Evolutionary conservation across 2,329 filamentous ascomycete genomes (phyloP).

Genomic region (Xenosphaeropsis pyriputrescens): DNA sequence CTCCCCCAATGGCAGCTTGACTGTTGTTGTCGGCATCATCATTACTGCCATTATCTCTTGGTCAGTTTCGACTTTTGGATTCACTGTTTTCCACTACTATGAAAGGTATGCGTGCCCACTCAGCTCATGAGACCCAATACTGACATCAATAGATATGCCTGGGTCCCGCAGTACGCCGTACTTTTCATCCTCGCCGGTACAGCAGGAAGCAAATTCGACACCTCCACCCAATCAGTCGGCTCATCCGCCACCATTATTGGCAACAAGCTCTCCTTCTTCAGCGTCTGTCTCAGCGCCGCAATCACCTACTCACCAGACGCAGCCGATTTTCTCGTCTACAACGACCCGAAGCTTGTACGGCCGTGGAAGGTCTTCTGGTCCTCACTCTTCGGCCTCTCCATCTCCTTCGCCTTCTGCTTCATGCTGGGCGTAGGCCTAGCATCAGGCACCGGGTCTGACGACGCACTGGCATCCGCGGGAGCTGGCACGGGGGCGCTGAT

Average conservation of each 20-base stretch:
- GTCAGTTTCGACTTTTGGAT: constrained; percentile 50
- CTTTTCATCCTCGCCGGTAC: constrained; percentile 44
- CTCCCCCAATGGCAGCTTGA: constrained; percentile 35
- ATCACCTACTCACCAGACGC: constrained; percentile 45
- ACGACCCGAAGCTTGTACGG: constrained; percentile 26
- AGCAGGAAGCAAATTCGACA: constrained; percentile 42
- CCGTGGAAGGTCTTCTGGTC: constrained; percentile 33
- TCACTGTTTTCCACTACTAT: constrained; percentile 49
- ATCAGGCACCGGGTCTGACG: constrained; percentile 32
- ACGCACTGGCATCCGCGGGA: constrained; percentile 37
- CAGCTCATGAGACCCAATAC: not conserved
- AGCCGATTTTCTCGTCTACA: constrained; percentile 53
- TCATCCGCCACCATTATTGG: constrained; percentile 32
- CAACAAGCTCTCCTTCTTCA: constrained; percentile 51
- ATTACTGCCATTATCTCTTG: constrained; percentile 45
- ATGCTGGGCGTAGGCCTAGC: constrained; percentile 45
- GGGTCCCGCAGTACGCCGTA: constrained; percentile 45
- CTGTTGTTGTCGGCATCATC: constrained; percentile 49
- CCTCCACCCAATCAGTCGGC: constrained; percentile 30
- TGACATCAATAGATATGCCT: constrained; percentile 31
- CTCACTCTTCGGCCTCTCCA: constrained; percentile 35
- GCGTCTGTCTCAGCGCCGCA: constrained; percentile 45
- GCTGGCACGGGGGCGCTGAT: constrained; percentile 46
- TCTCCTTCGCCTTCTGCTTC: constrained; percentile 42
- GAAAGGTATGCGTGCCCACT: constrained; percentile 29